Evolutionary conservation across 2,329 filamentous ascomycete genomes (phyloP), one percentile per base, ranked within the genome.

Genomic region (Aspergillus clavatus): DNA sequence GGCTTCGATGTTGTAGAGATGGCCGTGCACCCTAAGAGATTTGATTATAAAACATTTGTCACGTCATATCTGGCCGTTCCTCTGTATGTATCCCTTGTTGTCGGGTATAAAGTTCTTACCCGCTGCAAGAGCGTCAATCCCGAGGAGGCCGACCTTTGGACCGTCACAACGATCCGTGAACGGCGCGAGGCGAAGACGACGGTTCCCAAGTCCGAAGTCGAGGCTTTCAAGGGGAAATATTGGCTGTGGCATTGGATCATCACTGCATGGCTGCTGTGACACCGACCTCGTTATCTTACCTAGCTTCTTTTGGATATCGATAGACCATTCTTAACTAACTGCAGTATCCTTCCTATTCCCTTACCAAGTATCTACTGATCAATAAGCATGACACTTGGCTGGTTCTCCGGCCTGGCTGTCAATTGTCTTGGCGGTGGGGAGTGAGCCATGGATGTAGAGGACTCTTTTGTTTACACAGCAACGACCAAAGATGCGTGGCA

Each of bases 1-100:
- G 88, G 88, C 72, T 89, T 83, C 66, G 75, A 78, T 43, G 80
- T 84, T 39, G 89, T 91, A 62, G 70, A 45, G 31, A 10, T 35
- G 11, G 31, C 7, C 80, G 22, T 59, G 57, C 52, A 55, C 51
- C 26, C n/a, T 63, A 73, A 47, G 70, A 72, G 43, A 69, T 85
- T 86, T 47, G 77, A 85, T 61, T 83, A 84, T 71, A 80, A 82
- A 69, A 82, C 79, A 52, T 89, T 89, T 66, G 77, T 89, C 62
- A 87, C 83, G 0, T 84, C 83, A 26, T 89, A 89, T 65, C 69
- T 85, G 10, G 86, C 84, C 38, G 86, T 90, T 54, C 86, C 86
- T 2, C 65, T 89, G 26, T 90, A 87, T 65, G 65, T 89, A 8
- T 67, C 74, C 14, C 73, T 86, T 62, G 79, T 88, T 58, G 76